A percentile compares a stretch with the other conserved stretches of the same genome.
phyloP scores from a whole-genome alignment of 352 stramenopile species.

The Phytophthora syringae region DNA sequence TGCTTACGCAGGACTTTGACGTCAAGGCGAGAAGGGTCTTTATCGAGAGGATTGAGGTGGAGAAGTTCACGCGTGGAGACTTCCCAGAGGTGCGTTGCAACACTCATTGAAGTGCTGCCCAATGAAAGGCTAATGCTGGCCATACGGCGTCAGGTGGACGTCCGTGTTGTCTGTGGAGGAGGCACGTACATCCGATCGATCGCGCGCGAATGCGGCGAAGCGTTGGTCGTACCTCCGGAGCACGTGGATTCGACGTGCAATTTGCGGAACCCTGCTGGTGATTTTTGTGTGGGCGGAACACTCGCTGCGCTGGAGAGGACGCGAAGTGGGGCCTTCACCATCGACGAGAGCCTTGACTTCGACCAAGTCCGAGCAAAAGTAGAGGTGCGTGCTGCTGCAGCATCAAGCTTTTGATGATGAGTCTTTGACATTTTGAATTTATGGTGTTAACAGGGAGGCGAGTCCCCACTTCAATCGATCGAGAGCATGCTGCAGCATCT shows the following conservation, averaged over 20 bases:
- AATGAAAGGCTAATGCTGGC: conserved; percentile 1
- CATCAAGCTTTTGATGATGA: neutral
- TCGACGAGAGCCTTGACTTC: conserved; percentile 60
- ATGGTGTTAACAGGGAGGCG: conserved; percentile 33
- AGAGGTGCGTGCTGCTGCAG: conserved; percentile 37
- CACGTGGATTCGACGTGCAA: conserved; percentile 26
- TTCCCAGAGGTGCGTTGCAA: conserved; percentile 63
- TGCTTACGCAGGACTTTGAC: conserved; percentile 48
- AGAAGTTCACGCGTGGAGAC: conserved; percentile 50
- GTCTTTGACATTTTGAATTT: conserved; percentile 5
- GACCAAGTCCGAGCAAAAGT: conserved; percentile 55
- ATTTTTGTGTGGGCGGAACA: conserved; percentile 67
- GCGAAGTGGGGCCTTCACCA: conserved; percentile 62
- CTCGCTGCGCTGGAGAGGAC: conserved; percentile 69
- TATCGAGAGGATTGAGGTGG: conserved; percentile 68
- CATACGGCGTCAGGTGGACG: conserved; percentile 35
- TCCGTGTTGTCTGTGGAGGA: conserved; percentile 70
- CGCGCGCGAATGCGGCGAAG: conserved; percentile 82
- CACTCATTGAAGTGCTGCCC: neutral
- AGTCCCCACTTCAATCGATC: conserved; percentile 57
- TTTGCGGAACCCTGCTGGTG: conserved; percentile 38
- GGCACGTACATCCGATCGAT: conserved; percentile 91
- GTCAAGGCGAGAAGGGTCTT: conserved; percentile 64
- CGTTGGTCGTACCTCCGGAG: conserved; percentile 46
- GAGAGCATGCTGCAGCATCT: conserved; percentile 67